These are phyloP conservation scores for Termitomyces sp. DNA, from an alignment of 768 basidiomycete species.

Conservation along the genomic window DNA sequence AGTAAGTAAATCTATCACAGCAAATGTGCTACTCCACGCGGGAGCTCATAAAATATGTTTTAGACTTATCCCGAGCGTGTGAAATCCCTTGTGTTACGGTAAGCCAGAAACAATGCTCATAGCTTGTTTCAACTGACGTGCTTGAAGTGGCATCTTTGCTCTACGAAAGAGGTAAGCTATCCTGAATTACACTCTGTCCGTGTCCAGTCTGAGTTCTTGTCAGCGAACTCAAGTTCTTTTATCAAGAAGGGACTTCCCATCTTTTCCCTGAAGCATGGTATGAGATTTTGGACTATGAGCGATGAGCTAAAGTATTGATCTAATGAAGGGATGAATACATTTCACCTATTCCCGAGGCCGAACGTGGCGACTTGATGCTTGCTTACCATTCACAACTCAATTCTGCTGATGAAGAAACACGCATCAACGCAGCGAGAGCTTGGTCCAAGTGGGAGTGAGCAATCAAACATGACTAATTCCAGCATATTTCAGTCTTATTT, in stretches of 20 bases:
- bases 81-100: constrained; percentile 74
- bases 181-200: not conserved
- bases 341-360: constrained; percentile 71
- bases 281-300: too few species aligned
- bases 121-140: not conserved
- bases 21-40: not conserved
- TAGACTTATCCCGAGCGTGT: constrained; percentile 80
- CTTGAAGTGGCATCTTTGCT: constrained; percentile 77
- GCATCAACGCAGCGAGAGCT: constrained; percentile 69
- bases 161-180: constrained; percentile 60
- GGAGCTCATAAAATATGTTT: not conserved
- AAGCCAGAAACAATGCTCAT: constrained; percentile 4
- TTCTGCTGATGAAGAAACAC: constrained; percentile 59
- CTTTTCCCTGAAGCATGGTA: constrained; percentile 89
- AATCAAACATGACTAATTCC: not conserved
- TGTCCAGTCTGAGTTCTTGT: not conserved
- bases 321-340: constrained; percentile 72
- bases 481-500: not conserved
- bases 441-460: constrained; percentile 92
- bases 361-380: constrained; percentile 72
- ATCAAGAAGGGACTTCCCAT: constrained; percentile 79
- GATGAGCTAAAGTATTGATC: not conserved
- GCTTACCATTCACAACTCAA: constrained; percentile 83
- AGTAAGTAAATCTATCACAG: constrained; percentile 47
- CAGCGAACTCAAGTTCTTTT: constrained; percentile 87